phyloP scores from a whole-genome alignment of 2,329 filamentous ascomycete species.

The Aspergillus sp. region DNA sequence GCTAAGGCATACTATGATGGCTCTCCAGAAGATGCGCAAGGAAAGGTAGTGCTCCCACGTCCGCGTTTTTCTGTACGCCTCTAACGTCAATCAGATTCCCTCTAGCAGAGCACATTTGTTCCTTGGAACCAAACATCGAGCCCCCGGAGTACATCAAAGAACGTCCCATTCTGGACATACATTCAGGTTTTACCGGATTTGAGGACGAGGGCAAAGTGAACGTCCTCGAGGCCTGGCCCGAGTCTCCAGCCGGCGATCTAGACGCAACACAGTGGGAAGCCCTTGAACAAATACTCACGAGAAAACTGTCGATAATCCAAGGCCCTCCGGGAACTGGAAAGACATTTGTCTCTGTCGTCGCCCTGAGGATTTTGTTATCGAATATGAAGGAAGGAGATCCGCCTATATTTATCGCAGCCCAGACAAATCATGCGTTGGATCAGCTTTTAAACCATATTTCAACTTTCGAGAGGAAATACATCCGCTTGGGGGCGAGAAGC shows the following conservation, averaged over 20 bases:
- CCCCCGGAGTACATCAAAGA: constrained; percentile 49
- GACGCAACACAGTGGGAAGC: constrained; percentile 67
- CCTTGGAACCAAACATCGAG: constrained; percentile 33
- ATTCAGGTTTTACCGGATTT: constrained; percentile 32
- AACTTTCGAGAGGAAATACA: constrained; percentile 55
- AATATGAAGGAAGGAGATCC: constrained; percentile 52
- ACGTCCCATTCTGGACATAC: constrained; percentile 47
- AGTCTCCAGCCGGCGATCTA: constrained; percentile 39
- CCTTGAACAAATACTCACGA: constrained; percentile 62
- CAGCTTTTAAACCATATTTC: constrained; percentile 65
- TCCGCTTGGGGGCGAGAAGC: constrained; percentile 64
- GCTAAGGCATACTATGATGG: constrained; percentile 62
- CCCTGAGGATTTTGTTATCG: constrained; percentile 58
- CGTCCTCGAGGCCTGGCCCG: constrained; percentile 51
- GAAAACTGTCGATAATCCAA: constrained; percentile 68
- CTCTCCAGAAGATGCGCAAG: constrained; percentile 58
- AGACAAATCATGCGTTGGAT: constrained; percentile 87
- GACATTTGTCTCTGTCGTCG: constrained; percentile 71
- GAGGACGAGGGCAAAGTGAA: constrained; percentile 43
- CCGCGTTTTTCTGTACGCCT: neutral
- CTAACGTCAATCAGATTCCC: constrained; percentile 33
- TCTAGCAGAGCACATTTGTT: constrained; percentile 38
- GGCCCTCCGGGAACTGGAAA: constrained; percentile 77
- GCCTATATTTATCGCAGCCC: constrained; percentile 72
- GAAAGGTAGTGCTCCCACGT: constrained; percentile 37